A percentile compares a stretch with the other conserved stretches of the same genome.
Conservation (phyloP, 2,329 filamentous ascomycete genomes). For the Pseudogymnoascus destructans region DNA sequence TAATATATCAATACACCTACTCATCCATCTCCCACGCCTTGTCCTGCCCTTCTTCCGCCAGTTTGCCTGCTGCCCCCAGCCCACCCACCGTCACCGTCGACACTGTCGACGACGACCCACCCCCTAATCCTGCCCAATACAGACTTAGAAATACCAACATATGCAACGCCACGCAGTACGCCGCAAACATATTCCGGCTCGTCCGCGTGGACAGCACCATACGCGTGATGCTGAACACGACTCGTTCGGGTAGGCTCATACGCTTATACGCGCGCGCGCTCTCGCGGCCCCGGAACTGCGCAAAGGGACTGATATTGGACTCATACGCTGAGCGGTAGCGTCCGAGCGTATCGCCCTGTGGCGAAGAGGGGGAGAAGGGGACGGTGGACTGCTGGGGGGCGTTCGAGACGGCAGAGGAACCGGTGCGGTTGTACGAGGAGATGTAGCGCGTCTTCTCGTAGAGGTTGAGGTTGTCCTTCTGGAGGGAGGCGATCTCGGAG, state of each 20-base stretch:
- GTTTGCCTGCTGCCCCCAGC: neutral
- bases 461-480: slow-evolving; percentile 89
- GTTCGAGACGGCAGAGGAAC: slow-evolving; percentile 52
- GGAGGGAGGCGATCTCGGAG: slow-evolving; percentile 79
- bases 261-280: slow-evolving; percentile 80
- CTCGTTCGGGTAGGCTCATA: slow-evolving; percentile 82
- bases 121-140: slow-evolving; percentile 65
- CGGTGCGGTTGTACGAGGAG: slow-evolving; percentile 69
- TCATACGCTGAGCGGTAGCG: slow-evolving; percentile 89
- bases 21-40: neutral
- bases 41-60: neutral
- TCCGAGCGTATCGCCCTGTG: slow-evolving; percentile 55
- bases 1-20: neutral
- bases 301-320: slow-evolving; percentile 88
- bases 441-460: slow-evolving; percentile 98
- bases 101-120: slow-evolving; percentile 28
- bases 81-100: neutral
- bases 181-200: slow-evolving; percentile 86
- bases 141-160: slow-evolving; percentile 75
- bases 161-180: slow-evolving; percentile 81
- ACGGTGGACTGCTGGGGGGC: slow-evolving; percentile 63
- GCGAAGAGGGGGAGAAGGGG: slow-evolving; percentile 43
- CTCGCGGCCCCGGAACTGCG: slow-evolving; percentile 88
- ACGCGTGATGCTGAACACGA: slow-evolving; percentile 80
- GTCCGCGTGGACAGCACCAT: slow-evolving; percentile 82